Base-by-base conservation (phyloP, 1,139 yeast species). In the Blastobotrys apis region DNA sequence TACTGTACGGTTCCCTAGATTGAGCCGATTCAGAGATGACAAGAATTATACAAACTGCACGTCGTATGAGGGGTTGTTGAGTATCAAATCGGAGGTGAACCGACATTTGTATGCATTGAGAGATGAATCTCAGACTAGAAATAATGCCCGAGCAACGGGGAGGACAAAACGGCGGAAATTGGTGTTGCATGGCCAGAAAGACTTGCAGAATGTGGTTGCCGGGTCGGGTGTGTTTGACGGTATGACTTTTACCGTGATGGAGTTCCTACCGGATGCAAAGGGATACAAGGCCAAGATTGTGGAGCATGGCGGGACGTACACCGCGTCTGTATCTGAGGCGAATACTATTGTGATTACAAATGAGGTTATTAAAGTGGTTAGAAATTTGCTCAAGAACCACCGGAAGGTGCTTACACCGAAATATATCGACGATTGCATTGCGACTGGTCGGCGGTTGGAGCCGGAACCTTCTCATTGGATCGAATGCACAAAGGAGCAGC, bases 1-100 rank as follows among this genome's bases (percentile, higher is more conserved):
- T 3, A 85, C 96, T 0, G 67, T 92, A 21, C 77, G 87, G 52
- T 84, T 84, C 54, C 84, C 92, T 0, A 80, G 87, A 59, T 84
- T 90, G 57, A 71, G 83, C 38, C 57, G 74, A 6, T 69, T 90
- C 1, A 64, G 97, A 39, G 72, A 73, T 2, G 97, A 92, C 59
- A 87, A 86, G 56, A 69, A 67, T 41, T 72, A 78, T 65, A 67
- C 66, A 13, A 77, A 77, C 13, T 73, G 84, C 31, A 68, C 82
- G 32, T 75, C 87, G 2, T 54, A 81, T 12, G 71, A 70, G 21
- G 87, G 82, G 32, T 56, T 68, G 30, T 30, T 53, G 22, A 51
- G 54, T 5, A 47, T 64, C 21, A 52, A 48, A 36, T 34, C 39
- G 19, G 53, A 54, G 13, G 51, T 53, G 3, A 47, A 23, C 20